These are phyloP conservation scores for Pseudofabraea citricarpa DNA, from an alignment of 2,329 filamentous ascomycete species.

Conservation along the genomic window DNA sequence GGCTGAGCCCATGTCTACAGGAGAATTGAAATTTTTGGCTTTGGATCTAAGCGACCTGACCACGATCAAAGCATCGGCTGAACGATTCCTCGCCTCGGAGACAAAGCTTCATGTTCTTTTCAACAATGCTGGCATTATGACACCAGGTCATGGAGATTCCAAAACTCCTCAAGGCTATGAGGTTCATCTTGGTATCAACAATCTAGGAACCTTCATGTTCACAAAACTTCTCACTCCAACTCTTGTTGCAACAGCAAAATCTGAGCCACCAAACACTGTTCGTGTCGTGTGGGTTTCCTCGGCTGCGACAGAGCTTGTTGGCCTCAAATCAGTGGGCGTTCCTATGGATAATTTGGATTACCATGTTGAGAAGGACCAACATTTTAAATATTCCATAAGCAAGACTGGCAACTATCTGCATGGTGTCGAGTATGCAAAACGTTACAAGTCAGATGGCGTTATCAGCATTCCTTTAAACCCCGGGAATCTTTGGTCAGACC, in stretches of 20 bases:
- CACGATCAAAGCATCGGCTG: constrained; percentile 29
- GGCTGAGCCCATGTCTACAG: constrained; percentile 19
- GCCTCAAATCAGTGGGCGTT: constrained; percentile 3
- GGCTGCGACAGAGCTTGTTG: constrained; percentile 13
- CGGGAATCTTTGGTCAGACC: constrained; percentile 11
- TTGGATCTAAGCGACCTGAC: constrained; percentile 32
- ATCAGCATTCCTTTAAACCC: constrained; percentile 14
- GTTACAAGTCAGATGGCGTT: constrained; percentile 11
- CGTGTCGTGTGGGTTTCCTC: constrained; percentile 29
- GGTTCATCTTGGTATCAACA: constrained; percentile 28
- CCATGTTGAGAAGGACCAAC: not conserved
- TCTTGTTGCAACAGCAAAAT: constrained; percentile 21
- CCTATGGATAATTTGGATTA: constrained; percentile 13
- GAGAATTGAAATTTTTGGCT: constrained; percentile 28
- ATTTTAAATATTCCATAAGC: constrained; percentile 8
- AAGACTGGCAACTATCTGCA: constrained; percentile 13
- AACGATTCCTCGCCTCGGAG: constrained; percentile 30
- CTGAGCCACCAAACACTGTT: constrained; percentile 16
- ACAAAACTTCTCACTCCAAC: constrained; percentile 28
- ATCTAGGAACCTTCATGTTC: constrained; percentile 29
- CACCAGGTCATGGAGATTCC: constrained; percentile 20
- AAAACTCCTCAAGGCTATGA: constrained; percentile 29
- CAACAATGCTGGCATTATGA: constrained; percentile 32
- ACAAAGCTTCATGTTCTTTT: constrained; percentile 32
- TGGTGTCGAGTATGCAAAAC: constrained; percentile 10